phyloP scores from a whole-genome alignment of 768 basidiomycete genomes.

The Rossbeevera mucosa region DNA sequence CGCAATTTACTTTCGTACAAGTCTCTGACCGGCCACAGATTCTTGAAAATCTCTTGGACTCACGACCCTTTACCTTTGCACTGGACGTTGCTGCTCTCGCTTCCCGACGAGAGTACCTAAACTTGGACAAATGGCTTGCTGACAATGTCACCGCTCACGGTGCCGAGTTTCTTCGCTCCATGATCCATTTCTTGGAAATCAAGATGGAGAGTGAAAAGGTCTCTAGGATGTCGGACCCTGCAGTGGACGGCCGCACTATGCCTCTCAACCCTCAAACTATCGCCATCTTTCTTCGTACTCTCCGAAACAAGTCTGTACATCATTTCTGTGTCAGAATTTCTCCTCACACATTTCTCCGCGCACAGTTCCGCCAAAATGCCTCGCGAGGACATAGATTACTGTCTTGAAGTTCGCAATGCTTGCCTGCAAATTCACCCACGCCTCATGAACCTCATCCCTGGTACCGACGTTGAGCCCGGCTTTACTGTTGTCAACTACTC shows the following conservation, averaged over 20 bases:
- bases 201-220: slow-evolving; percentile 91
- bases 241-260: slow-evolving; percentile 77
- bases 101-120: slow-evolving; percentile 87
- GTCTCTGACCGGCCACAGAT: slow-evolving; percentile 47
- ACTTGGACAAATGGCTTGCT: slow-evolving; percentile 94
- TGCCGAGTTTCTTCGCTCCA: slow-evolving; percentile 78
- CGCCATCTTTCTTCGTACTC: slow-evolving; percentile 85
- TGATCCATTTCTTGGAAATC: slow-evolving; percentile 84
- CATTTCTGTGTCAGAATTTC: background rate
- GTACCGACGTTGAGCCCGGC: slow-evolving; percentile 84
- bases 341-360: background rate
- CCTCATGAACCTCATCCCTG: slow-evolving; percentile 88
- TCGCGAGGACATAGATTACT: slow-evolving; percentile 76
- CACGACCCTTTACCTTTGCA: slow-evolving; percentile 83
- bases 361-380: slow-evolving; percentile 70
- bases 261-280: slow-evolving; percentile 83
- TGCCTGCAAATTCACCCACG: slow-evolving; percentile 95
- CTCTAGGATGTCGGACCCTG: slow-evolving; percentile 70
- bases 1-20: background rate
- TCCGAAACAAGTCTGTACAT: slow-evolving; percentile 70
- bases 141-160: slow-evolving; percentile 82
- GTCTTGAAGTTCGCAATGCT: slow-evolving; percentile 86
- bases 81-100: slow-evolving; percentile 94
- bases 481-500: slow-evolving; percentile 85
- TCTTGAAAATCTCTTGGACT: slow-evolving; percentile 86